Percentiles rank a stretch among this genome's conserved stretches.
These are phyloP conservation scores for Dipodascus albidus DNA, from an alignment of 805 yeast genomes.

Conservation along the genomic window DNA sequence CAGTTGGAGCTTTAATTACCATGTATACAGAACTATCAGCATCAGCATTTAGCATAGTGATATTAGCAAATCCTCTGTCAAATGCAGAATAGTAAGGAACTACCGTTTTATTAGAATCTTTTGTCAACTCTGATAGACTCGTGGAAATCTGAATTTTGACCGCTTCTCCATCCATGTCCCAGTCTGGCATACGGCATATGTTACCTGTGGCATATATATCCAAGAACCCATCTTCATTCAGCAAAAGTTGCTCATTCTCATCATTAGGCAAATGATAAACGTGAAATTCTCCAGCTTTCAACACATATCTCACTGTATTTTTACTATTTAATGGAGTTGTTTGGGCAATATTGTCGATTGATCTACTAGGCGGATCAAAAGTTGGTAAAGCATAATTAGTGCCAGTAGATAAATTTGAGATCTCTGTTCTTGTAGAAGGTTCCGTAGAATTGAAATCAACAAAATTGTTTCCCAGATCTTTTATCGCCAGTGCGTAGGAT, in stretches of 20 bases:
- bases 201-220: slow-evolving; percentile 27
- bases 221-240: slow-evolving; percentile 11
- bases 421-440: not conserved
- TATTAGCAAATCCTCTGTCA: slow-evolving; percentile 19
- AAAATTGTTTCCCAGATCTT: not conserved
- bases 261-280: slow-evolving; percentile 14
- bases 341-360: slow-evolving; percentile 4
- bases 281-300: slow-evolving; percentile 26
- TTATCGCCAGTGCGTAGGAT: not conserved
- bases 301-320: slow-evolving; percentile 14
- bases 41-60: slow-evolving; percentile 12
- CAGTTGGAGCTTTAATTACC: slow-evolving; percentile 2
- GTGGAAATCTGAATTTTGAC: slow-evolving; percentile 21
- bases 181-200: slow-evolving; percentile 22
- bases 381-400: not conserved
- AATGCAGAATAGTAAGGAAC: slow-evolving; percentile 13
- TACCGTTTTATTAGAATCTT: slow-evolving; percentile 1
- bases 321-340: slow-evolving; percentile 20
- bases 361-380: not conserved
- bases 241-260: not conserved
- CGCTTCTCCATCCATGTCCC: slow-evolving; percentile 11
- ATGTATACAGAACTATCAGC: slow-evolving; percentile 18
- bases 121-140: slow-evolving; percentile 14
- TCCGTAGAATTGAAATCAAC: not conserved
- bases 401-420: not conserved